phyloP scores from a whole-genome alignment of 345 rosid genomes.

The Acer yangbiense region DNA sequence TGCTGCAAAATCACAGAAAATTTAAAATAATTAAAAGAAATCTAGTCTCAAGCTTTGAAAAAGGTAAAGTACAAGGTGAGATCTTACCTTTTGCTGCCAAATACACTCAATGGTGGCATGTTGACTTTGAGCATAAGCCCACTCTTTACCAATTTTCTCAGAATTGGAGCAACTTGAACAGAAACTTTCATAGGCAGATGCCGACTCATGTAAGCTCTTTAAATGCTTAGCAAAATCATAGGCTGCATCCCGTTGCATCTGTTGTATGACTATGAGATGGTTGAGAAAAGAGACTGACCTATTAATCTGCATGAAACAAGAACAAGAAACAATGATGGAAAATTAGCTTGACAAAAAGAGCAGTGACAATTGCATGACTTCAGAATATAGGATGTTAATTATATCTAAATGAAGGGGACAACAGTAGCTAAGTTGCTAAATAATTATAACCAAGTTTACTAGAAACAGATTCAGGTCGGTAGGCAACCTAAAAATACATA shows the following conservation, averaged over 20 bases:
- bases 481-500: neutral
- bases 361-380: neutral
- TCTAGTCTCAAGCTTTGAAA: neutral
- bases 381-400: neutral
- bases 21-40: neutral
- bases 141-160: constrained; percentile 32
- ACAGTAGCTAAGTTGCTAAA: neutral
- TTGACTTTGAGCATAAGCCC: constrained; percentile 56
- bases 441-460: too few relatives aligned
- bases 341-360: neutral
- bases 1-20: constrained; percentile 48
- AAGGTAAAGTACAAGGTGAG: constrained; percentile 14
- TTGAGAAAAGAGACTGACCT: constrained; percentile 73
- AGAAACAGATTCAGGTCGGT: too few relatives aligned
- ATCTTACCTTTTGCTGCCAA: constrained; percentile 85
- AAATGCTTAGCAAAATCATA: constrained; percentile 58
- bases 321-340: constrained; percentile 5
- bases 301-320: constrained; percentile 50
- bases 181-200: constrained; percentile 43
- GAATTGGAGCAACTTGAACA: constrained; percentile 30
- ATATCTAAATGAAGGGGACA: neutral
- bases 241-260: constrained; percentile 64
- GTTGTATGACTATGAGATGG: constrained; percentile 80
- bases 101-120: constrained; percentile 50
- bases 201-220: constrained; percentile 44